Evolutionary conservation across 1,139 yeast species (phyloP), one percentile per base, ranked within the genome.

Genomic region (Sugiyamaella grinbergsii): DNA sequence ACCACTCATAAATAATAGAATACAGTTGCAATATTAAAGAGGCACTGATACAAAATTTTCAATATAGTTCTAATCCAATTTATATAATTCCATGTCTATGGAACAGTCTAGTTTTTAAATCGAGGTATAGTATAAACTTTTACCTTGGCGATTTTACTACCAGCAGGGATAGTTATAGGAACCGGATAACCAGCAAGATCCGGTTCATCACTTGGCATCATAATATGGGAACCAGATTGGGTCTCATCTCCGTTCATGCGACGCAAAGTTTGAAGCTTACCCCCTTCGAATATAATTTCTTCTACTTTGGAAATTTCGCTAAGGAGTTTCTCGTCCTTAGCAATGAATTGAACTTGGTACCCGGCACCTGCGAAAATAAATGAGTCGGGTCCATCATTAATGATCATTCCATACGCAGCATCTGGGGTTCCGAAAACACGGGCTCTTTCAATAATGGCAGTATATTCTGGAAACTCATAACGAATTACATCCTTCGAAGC

Each of bases 191-290:
- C 52, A 19, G 45, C 54, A 29, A 50, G 50, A 33, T 53, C 54
- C 10, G 53, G 54, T 6, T 53, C 37, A 7, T 50, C 54, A 18
- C 42, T 48, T 16, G 56, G 56, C 56, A 53, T 53, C 29, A 38
- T 44, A n/a, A 49, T 39, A 42, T 43, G 32, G 5, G 16, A 20
- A 5, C 56, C 56, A 19, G 47, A 31, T 26, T 45, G 50, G 3
- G 56, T 53, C 33, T 53, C 56, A 41, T 53, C 56, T 1, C 56
- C 56, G 23, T 53, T 53, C 20, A 53, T 26, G 18, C 26, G 19
- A 19, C 56, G 37, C 13, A 53, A 19, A 5, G 52, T 50, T 15
- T 26, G 31, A 1, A 44, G 38, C 10, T 48, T 22, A n/a, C 52
- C 52, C n/a, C 32, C 23, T 5, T 32, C 48, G 6, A 40, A 28